These are phyloP conservation scores for Phytophthora gonapodyides DNA, from an alignment of 352 stramenopile genomes.

Conservation along the genomic window DNA sequence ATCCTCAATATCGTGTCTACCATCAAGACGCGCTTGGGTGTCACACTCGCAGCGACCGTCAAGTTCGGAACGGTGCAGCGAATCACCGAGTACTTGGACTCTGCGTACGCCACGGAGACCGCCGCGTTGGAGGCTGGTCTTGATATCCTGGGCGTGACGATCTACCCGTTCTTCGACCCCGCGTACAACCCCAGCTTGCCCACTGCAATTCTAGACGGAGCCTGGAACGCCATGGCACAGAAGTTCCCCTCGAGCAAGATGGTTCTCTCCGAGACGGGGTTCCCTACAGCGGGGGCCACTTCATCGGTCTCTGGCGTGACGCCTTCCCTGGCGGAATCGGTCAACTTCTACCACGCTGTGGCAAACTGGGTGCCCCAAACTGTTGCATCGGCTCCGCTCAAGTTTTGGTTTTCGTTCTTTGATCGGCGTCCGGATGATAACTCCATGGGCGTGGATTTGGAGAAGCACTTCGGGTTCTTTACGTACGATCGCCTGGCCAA, in stretches of 20 bases:
- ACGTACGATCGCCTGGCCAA: conserved; percentile 42
- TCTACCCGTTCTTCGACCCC: conserved; percentile 61
- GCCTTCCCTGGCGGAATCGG: conserved; percentile 32
- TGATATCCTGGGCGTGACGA: conserved; percentile 60
- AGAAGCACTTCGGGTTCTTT: conserved; percentile 56
- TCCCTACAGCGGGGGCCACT: conserved; percentile 38
- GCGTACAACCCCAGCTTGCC: conserved; percentile 47
- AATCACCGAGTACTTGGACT: conserved; percentile 54
- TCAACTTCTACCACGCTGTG: conserved; percentile 27
- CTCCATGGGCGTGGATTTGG: conserved; percentile 34
- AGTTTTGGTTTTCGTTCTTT: conserved; percentile 65
- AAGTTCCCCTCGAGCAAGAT: conserved; percentile 45
- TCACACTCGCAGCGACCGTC: conserved; percentile 34
- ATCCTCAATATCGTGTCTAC: conserved; percentile 36
- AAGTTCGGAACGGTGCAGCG: conserved; percentile 62
- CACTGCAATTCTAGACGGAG: conserved; percentile 40
- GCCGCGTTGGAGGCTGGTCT: conserved; percentile 35
- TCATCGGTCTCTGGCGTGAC: conserved; percentile 30
- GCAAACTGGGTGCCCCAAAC: conserved; percentile 15
- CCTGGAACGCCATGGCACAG: conserved; percentile 47
- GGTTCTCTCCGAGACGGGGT: conserved; percentile 54
- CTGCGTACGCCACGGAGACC: conserved; percentile 32
- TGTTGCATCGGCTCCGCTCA: conserved; percentile 12
- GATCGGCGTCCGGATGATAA: conserved; percentile 53
- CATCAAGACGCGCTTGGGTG: conserved; percentile 37